Percentiles rank a stretch among this genome's conserved stretches.
Evolutionary conservation across 768 basidiomycete genomes (phyloP).

Genomic region (Macrolepiota fuliginosa): DNA sequence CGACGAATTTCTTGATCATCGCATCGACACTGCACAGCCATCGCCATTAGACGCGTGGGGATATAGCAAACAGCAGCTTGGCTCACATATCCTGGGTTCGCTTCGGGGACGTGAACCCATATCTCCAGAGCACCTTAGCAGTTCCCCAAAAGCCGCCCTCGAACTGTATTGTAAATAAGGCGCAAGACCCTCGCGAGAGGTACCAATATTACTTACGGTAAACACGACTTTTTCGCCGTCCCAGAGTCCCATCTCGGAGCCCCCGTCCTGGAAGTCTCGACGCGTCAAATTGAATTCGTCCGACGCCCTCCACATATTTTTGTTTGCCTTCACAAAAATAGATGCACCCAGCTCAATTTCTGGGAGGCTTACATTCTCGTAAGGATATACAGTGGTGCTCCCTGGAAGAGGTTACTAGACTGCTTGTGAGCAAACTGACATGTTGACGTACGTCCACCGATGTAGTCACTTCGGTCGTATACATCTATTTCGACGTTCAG

Average conservation of each 20-base stretch:
- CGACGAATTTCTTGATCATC: slow-evolving; percentile 50
- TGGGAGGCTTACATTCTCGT: slow-evolving; percentile 53
- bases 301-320: slow-evolving; percentile 67
- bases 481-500: slow-evolving; percentile 78
- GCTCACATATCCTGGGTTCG: slow-evolving; percentile 55
- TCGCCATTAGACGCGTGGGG: background rate
- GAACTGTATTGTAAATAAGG: slow-evolving; percentile 29
- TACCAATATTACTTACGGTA: slow-evolving; percentile 40
- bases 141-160: slow-evolving; percentile 69
- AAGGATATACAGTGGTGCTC: slow-evolving; percentile 74
- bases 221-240: slow-evolving; percentile 75
- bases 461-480: slow-evolving; percentile 71
- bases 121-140: slow-evolving; percentile 73
- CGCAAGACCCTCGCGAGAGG: slow-evolving; percentile 1
- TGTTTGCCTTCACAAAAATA: slow-evolving; percentile 82
- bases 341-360: slow-evolving; percentile 84
- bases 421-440: background rate
- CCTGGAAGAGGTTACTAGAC: slow-evolving; percentile 41
- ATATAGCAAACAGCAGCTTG: background rate
- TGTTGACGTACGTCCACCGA: slow-evolving; percentile 78
- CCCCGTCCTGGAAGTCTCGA: slow-evolving; percentile 41
- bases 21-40: slow-evolving; percentile 46
- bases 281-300: slow-evolving; percentile 75
- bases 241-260: slow-evolving; percentile 71
- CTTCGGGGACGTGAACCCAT: slow-evolving; percentile 62